Evolutionary conservation across 441 rosid species (phyloP).

Genomic region (Erysimum pusillum): DNA sequence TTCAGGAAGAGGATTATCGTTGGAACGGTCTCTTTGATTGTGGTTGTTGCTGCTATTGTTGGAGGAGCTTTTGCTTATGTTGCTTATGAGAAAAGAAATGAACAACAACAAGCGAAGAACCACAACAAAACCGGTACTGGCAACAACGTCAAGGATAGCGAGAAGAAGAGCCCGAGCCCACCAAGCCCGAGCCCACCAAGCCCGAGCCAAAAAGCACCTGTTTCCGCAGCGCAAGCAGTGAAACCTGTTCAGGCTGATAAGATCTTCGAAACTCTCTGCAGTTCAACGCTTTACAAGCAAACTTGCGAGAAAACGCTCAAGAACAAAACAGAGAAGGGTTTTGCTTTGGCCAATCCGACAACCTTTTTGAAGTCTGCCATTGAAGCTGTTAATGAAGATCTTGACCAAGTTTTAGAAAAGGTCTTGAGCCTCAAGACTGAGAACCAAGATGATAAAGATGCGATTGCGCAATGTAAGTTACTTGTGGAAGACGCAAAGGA

Average conservation of each 20-base stretch:
- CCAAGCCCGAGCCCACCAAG: background rate
- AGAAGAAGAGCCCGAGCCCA: conserved; percentile 32
- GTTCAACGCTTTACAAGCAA: conserved; percentile 53
- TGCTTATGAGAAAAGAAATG: conserved; percentile 29
- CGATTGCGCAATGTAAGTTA: conserved; percentile 64
- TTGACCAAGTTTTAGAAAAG: conserved; percentile 49
- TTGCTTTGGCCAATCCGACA: conserved; percentile 50
- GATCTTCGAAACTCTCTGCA: conserved; percentile 57
- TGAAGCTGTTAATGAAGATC: conserved; percentile 53
- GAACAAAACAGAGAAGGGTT: conserved; percentile 40
- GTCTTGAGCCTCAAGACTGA: conserved; percentile 49
- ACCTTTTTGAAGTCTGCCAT: conserved; percentile 58
- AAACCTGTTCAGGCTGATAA: conserved; percentile 41
- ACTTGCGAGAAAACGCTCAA: conserved; percentile 59
- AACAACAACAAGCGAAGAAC: background rate
- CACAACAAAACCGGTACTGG: background rate
- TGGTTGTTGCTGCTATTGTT: conserved; percentile 50
- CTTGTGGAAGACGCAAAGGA: conserved; percentile 60
- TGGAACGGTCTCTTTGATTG: conserved; percentile 48
- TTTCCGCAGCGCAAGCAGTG: conserved; percentile 14
- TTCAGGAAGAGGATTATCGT: conserved; percentile 56
- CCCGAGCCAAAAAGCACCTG: conserved; percentile 27
- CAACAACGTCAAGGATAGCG: conserved; percentile 13
- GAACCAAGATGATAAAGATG: conserved; percentile 57
- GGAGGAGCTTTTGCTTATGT: conserved; percentile 53